Evolutionary conservation across 2,329 filamentous ascomycete genomes (phyloP).

Genomic region (Cladosporium phlei): DNA sequence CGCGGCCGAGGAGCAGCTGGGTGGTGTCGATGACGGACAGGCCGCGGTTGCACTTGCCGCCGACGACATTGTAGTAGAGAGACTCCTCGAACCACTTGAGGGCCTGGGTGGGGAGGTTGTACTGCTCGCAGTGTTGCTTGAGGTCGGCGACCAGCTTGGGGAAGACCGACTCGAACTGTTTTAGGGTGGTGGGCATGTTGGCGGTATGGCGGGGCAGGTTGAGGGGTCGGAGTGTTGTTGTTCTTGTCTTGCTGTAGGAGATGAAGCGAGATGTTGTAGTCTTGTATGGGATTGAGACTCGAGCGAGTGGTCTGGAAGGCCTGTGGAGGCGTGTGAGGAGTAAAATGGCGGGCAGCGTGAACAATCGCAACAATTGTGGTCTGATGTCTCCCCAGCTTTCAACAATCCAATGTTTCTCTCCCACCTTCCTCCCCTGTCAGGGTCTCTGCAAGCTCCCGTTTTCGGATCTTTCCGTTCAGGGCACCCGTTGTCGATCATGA

Average conservation of each 20-base stretch:
- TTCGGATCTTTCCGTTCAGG: slow-evolving; percentile 8
- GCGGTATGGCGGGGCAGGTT: slow-evolving; percentile 10
- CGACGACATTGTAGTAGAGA: slow-evolving; percentile 78
- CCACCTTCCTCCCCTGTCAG: no score
- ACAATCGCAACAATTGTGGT: no score
- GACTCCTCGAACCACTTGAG: slow-evolving; percentile 84
- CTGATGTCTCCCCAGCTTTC: no score
- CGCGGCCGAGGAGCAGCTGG: slow-evolving; percentile 67
- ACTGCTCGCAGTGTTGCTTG: slow-evolving; percentile 69
- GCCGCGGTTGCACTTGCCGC: slow-evolving; percentile 97
- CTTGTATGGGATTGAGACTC: neutral
- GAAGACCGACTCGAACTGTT: slow-evolving; percentile 87
- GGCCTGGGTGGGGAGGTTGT: slow-evolving; percentile 76
- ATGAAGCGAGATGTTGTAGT: neutral
- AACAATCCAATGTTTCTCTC: no score
- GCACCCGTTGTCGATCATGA: slow-evolving; percentile 2
- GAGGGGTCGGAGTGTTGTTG: no score
- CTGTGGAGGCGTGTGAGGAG: slow-evolving; percentile 3
- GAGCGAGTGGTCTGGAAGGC: slow-evolving; percentile 3
- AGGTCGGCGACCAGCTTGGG: slow-evolving; percentile 80
- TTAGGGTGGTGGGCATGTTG: slow-evolving; percentile 66
- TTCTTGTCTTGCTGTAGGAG: slow-evolving; percentile 4
- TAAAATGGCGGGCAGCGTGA: slow-evolving; percentile 3
- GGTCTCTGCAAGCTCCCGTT: neutral
- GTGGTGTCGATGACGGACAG: slow-evolving; percentile 95